These are phyloP conservation scores for Arbutus unedo DNA, from an alignment of 148 eudicot species.

Conservation along the genomic window DNA sequence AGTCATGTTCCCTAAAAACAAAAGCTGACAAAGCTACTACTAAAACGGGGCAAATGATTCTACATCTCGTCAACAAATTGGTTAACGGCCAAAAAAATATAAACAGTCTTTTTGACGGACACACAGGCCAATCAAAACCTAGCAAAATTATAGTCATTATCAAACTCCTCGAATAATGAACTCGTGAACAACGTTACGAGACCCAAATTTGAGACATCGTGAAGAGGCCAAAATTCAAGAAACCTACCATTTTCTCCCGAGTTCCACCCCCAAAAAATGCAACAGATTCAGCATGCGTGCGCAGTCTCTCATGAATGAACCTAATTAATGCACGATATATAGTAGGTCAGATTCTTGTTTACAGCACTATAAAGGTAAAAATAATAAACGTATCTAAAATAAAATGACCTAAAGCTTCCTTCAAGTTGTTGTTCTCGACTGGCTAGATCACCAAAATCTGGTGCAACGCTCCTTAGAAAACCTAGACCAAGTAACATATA, in stretches of 20 bases:
- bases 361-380: background rate
- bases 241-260: slow-evolving; percentile 79
- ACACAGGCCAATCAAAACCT: background rate
- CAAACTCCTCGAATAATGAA: background rate
- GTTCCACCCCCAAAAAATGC: slow-evolving; percentile 99
- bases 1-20: background rate
- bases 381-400: background rate
- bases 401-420: slow-evolving; percentile 84
- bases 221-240: background rate
- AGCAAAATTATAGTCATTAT: background rate
- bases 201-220: background rate
- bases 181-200: background rate
- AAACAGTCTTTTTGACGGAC: background rate
- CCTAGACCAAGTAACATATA: slow-evolving; percentile 97
- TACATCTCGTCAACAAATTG: background rate
- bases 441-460: slow-evolving; percentile 89
- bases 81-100: too few species aligned
- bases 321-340: slow-evolving; percentile 32
- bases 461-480: slow-evolving; percentile 81
- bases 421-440: slow-evolving; percentile 88
- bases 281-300: slow-evolving; percentile 97
- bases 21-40: background rate
- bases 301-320: slow-evolving; percentile 94
- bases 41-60: background rate
- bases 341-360: slow-evolving; percentile 11